These are phyloP conservation scores for Pythium aphanidermatum DNA, from an alignment of 352 stramenopile genomes.

Conservation along the genomic window DNA sequence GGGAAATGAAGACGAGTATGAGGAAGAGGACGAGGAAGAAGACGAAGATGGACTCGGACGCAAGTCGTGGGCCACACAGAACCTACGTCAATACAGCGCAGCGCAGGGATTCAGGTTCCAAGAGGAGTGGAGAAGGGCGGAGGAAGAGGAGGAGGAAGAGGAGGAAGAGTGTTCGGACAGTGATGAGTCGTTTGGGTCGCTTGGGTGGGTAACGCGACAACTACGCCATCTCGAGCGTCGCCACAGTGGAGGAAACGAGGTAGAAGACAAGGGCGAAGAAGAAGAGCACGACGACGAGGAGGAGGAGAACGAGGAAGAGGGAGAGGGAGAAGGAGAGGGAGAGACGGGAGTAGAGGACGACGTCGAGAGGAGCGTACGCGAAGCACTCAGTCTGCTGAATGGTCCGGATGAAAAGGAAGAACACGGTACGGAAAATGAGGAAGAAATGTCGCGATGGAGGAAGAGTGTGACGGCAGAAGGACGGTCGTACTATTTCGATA, in stretches of 20 bases:
- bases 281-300: constrained; percentile 19
- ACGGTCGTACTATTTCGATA: constrained; percentile 31
- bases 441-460: neutral
- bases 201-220: constrained; percentile 23
- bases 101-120: constrained; percentile 6
- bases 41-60: constrained; percentile 19
- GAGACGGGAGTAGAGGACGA: constrained; percentile 22
- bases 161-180: neutral
- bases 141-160: neutral
- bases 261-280: constrained; percentile 10
- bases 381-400: constrained; percentile 46
- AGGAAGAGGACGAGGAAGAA: constrained; percentile 22
- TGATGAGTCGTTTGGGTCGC: constrained; percentile 21
- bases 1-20: constrained; percentile 10
- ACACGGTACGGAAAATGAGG: neutral
- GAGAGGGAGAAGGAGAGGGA: constrained; percentile 4
- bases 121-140: neutral
- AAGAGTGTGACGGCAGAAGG: neutral
- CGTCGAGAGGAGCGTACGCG: constrained; percentile 45
- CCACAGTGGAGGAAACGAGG: neutral
- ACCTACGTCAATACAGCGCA: too few relatives aligned
- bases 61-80: too few relatives aligned
- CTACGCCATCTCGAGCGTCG: constrained; percentile 12
- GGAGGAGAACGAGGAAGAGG: constrained; percentile 13
- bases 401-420: constrained; percentile 16